phyloP scores from a whole-genome alignment of 176 grass and related monocot species.

The Phoenix dactylifera region DNA sequence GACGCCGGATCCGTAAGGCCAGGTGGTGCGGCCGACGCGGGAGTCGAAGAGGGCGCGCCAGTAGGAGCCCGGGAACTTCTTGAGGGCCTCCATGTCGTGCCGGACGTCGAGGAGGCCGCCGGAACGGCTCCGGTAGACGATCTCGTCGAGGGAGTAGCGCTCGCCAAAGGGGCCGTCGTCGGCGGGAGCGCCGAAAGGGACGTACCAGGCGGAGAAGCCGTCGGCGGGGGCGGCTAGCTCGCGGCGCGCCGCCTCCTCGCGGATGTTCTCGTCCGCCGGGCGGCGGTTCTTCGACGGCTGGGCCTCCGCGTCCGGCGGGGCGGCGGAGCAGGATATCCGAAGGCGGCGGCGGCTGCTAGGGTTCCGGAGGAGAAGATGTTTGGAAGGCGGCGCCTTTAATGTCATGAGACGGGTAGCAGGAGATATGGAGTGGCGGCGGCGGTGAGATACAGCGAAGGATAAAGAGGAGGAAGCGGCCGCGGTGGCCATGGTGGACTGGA shows the following conservation, averaged over 20 bases:
- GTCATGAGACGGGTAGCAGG: neutral
- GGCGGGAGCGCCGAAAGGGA: conserved; percentile 18
- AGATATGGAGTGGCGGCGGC: conserved; percentile 17
- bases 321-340: conserved; percentile 31
- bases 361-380: conserved; percentile 6
- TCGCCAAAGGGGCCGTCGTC: conserved; percentile 25
- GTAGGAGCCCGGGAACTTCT: conserved; percentile 57
- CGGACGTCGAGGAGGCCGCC: conserved; percentile 83
- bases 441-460: conserved; percentile 41
- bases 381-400: neutral
- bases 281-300: conserved; percentile 35
- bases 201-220: conserved; percentile 53
- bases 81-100: conserved; percentile 66
- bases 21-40: conserved; percentile 66
- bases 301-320: neutral
- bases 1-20: conserved; percentile 95
- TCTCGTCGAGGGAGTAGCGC: conserved; percentile 86
- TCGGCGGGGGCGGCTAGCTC: conserved; percentile 21
- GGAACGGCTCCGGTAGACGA: conserved; percentile 82
- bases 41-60: conserved; percentile 87
- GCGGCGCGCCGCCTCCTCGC: conserved; percentile 69
- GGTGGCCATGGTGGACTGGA: conserved; percentile 44
- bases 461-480: conserved; percentile 26
- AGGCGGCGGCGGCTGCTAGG: conserved; percentile 16
- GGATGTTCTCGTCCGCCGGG: conserved; percentile 77